Evolutionary conservation across 345 rosid species (phyloP), one percentile per base, ranked within the genome.

Genomic region (Durio zibethinus): DNA sequence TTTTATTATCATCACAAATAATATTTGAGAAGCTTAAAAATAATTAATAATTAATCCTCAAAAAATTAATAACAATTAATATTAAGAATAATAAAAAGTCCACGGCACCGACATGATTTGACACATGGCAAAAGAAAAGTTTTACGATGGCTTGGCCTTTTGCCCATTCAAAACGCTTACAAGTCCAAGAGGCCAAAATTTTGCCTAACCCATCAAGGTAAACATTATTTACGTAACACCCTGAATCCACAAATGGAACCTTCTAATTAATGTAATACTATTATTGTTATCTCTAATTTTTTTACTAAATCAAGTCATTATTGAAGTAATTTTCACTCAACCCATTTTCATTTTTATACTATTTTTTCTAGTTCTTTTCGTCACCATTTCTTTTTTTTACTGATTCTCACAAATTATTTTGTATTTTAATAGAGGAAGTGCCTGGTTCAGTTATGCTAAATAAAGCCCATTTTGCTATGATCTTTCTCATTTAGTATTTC

Each of bases 341-440:
- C 67, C 76, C 53, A 15, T 59, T 38, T 21, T 57, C 77, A n/a
- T 43, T 43, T 61, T 60, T 59, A 12, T 38, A 23, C 35, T 36
- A 38, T 56, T 73, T 57, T 43, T 67, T 57, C 48, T 1, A n/a
- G 54, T 53, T 74, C 65, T 9, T 75, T 72, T 82, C 80, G 72
- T 76, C 72, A 76, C 85, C 82, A n/a, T n/a, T 40, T 73, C 31
- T 57, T 72, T 59, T 52, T 8, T n/a, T 27, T 14, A 63, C 72
- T 18, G 56, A 57, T 42, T 40, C 35, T 14, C 7, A 10, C 23
- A 2, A 71, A 72, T 12, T 64, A 59, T 40, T 50, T 27, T 54
- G 40, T 36, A 35, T 65, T 18, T 15, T 7, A 40, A 56, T 20
- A 33, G 25, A 54, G 66, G 5, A 14, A 25, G 23, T 23, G 33